A percentile compares a stretch with the other conserved stretches of the same genome.
Conservation (phyloP, 805 yeast genomes). For the Candida schatavii region DNA sequence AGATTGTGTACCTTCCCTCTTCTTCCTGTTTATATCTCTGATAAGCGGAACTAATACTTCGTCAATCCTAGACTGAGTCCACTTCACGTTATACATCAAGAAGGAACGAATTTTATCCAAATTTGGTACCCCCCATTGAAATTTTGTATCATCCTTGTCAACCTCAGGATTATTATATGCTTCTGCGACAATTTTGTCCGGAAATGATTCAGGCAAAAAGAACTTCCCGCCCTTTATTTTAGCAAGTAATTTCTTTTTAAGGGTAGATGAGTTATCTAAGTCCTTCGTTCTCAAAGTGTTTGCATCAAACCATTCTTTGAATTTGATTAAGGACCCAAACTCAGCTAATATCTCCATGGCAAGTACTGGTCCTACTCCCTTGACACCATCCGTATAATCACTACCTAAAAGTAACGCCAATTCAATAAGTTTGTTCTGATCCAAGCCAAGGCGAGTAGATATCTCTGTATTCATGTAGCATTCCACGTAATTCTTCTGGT, state of each 20-base stretch:
- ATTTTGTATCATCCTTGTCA: slow-evolving; percentile 72
- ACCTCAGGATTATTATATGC: slow-evolving; percentile 84
- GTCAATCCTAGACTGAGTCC: slow-evolving; percentile 75
- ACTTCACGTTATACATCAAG: slow-evolving; percentile 68
- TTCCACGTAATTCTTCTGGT: slow-evolving; percentile 89
- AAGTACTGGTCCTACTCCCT: slow-evolving; percentile 91
- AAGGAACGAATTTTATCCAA: slow-evolving; percentile 73
- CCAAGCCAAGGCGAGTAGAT: slow-evolving; percentile 61
- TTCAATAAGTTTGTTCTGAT: slow-evolving; percentile 63
- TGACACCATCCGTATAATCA: slow-evolving; percentile 91
- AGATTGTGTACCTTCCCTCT: slow-evolving; percentile 52
- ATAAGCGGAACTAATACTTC: slow-evolving; percentile 85
- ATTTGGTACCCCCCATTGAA: slow-evolving; percentile 90
- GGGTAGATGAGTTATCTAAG: slow-evolving; percentile 41
- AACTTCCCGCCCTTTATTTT: slow-evolving; percentile 52
- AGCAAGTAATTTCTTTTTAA: slow-evolving; percentile 57
- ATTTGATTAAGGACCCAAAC: slow-evolving; percentile 47
- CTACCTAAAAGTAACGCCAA: slow-evolving; percentile 86
- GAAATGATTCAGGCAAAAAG: slow-evolving; percentile 61
- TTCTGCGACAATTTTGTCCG: slow-evolving; percentile 62
- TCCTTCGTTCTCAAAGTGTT: slow-evolving; percentile 35
- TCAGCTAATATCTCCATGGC: slow-evolving; percentile 90
- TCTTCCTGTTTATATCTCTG: slow-evolving; percentile 67
- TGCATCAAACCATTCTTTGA: slow-evolving; percentile 58
- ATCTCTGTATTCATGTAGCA: slow-evolving; percentile 64